Evolutionary conservation across 139 green algal genomes (phyloP).

Genomic region (Picochlorum sp.): DNA sequence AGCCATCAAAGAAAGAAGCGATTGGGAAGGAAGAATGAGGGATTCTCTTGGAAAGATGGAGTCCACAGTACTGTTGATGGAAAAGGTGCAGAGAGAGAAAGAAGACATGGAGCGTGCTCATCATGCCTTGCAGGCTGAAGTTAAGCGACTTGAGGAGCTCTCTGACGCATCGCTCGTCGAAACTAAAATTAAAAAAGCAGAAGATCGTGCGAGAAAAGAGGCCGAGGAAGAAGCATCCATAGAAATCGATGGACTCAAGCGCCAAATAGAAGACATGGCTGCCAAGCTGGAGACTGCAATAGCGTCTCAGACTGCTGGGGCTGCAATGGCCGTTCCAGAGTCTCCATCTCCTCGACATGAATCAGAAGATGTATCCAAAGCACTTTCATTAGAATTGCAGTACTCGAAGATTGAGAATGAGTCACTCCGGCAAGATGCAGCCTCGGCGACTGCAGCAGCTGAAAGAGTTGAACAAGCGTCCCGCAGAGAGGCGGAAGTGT

Average conservation of each 20-base stretch:
- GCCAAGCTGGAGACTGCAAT: constrained; percentile 25
- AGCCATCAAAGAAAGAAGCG: constrained; percentile 17
- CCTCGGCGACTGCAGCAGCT: not conserved
- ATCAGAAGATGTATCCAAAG: constrained; percentile 19
- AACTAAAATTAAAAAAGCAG: constrained; percentile 2
- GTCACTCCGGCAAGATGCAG: constrained; percentile 6
- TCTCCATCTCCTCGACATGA: constrained; percentile 12
- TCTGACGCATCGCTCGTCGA: constrained; percentile 13
- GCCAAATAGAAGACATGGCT: constrained; percentile 24
- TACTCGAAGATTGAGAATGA: constrained; percentile 17
- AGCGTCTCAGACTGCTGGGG: not conserved
- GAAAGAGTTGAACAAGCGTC: not conserved
- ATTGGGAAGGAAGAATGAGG: constrained; percentile 23
- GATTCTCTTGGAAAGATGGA: constrained; percentile 14
- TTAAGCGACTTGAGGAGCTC: constrained; percentile 14
- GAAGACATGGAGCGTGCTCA: constrained; percentile 8
- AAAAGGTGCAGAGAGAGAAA: constrained; percentile 21
- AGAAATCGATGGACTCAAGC: constrained; percentile 26
- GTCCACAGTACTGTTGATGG: constrained; percentile 19
- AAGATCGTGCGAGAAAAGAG: not conserved
- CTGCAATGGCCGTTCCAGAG: not conserved
- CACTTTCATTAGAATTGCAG: constrained; percentile 27
- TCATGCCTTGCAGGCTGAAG: constrained; percentile 15
- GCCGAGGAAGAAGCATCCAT: constrained; percentile 27
- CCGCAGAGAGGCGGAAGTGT: not conserved